Percentiles rank a stretch among this genome's conserved stretches.
phyloP scores from a whole-genome alignment of 2,329 filamentous ascomycete species.

The Colletotrichum sp. region DNA sequence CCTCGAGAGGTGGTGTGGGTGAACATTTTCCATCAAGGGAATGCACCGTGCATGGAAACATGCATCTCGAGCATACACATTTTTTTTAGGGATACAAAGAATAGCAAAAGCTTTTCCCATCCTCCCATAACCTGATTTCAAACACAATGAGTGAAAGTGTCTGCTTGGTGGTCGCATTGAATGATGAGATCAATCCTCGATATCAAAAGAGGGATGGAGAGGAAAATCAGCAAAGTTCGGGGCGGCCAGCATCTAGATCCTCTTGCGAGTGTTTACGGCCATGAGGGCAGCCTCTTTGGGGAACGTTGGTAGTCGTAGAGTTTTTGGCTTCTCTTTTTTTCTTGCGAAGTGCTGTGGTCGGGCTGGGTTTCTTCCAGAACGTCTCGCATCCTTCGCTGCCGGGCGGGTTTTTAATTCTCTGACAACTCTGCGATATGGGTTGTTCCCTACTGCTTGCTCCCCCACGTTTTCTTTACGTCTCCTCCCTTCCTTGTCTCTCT shows the following conservation, averaged over 20 bases:
- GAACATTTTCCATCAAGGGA: background rate
- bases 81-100: background rate
- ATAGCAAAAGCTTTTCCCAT: background rate
- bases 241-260: background rate
- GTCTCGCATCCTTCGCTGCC: background rate
- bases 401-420: background rate
- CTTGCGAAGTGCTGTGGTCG: background rate
- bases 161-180: background rate
- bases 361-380: constrained; percentile 9
- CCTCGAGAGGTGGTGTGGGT: background rate
- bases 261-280: background rate
- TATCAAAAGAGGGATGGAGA: background rate
- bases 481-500: background rate
- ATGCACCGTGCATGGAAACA: background rate
- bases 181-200: background rate
- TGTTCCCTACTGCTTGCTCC: background rate
- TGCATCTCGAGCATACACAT: background rate
- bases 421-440: background rate
- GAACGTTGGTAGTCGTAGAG: background rate
- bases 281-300: background rate
- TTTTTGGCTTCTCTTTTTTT: background rate
- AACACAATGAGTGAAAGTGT: background rate
- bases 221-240: background rate
- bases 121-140: background rate
- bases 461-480: background rate